Conservation (phyloP, 2,329 filamentous ascomycete genomes). For the Dactylonectria estremocensis region DNA sequence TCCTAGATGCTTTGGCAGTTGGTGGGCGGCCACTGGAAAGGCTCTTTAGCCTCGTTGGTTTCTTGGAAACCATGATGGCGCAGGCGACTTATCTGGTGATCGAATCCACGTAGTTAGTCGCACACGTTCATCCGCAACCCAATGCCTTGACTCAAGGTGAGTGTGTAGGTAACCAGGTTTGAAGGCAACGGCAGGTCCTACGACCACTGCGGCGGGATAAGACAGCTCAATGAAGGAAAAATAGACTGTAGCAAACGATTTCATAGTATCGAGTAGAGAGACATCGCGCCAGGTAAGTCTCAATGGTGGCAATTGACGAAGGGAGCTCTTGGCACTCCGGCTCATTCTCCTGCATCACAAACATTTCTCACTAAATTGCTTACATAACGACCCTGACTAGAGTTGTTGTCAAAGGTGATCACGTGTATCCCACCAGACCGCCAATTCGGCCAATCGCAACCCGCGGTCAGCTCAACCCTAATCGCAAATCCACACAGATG, state of each 20-base stretch:
- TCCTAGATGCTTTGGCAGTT: slow-evolving; percentile 64
- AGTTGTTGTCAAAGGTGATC: background rate
- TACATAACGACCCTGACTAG: slow-evolving; percentile 17
- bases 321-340: background rate
- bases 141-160: background rate
- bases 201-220: background rate
- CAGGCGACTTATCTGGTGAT: background rate
- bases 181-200: too few species aligned
- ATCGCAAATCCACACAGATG: slow-evolving; percentile 40
- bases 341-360: background rate
- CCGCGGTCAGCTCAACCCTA: slow-evolving; percentile 40
- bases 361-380: slow-evolving; percentile 15
- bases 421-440: slow-evolving; percentile 18
- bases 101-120: background rate
- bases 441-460: slow-evolving; percentile 28
- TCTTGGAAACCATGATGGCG: slow-evolving; percentile 61
- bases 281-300: background rate
- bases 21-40: slow-evolving; percentile 69
- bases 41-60: slow-evolving; percentile 62
- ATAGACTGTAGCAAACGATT: background rate
- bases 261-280: background rate
- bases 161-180: background rate
- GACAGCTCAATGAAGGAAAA: background rate
- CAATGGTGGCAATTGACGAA: background rate
- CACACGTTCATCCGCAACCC: background rate